These are phyloP conservation scores for Penicillium expansum DNA, from an alignment of 2,329 filamentous ascomycete species.

Conservation along the genomic window DNA sequence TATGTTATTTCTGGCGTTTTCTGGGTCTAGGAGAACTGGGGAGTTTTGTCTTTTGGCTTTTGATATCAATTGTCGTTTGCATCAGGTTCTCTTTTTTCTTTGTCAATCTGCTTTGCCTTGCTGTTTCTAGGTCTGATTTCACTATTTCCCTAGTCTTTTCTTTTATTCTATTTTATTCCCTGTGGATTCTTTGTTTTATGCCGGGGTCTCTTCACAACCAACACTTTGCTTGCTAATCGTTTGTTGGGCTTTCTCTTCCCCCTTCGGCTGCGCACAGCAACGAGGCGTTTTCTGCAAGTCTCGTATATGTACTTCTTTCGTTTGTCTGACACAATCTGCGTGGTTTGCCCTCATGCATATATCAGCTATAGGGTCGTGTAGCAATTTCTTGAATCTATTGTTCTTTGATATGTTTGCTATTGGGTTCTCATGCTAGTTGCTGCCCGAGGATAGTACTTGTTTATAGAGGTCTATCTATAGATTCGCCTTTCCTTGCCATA, in stretches of 20 bases:
- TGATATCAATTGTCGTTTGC: slow-evolving; percentile 9
- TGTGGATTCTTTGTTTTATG: background rate
- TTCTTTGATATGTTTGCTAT: background rate
- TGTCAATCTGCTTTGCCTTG: slow-evolving; percentile 1
- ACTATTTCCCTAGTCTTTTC: background rate
- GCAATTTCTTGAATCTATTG: background rate
- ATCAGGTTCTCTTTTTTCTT: slow-evolving; percentile 1
- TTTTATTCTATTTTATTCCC: slow-evolving; percentile 1
- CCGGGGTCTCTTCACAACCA: slow-evolving; percentile 1
- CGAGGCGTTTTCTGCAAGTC: background rate
- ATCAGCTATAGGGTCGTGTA: background rate
- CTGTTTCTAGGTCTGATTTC: background rate
- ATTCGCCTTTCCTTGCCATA: background rate
- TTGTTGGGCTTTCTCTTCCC: slow-evolving; percentile 6
- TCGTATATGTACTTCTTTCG: background rate
- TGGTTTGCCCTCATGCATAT: background rate
- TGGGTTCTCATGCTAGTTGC: background rate
- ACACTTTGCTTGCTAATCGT: slow-evolving; percentile 7
- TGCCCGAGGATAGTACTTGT: background rate
- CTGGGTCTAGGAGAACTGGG: slow-evolving; percentile 6
- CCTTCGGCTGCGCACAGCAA: background rate
- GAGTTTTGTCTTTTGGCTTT: slow-evolving; percentile 3
- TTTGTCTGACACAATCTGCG: slow-evolving; percentile 1
- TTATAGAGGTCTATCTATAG: background rate
- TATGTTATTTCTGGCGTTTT: slow-evolving; percentile 14